phyloP scores from a whole-genome alignment of 2,329 filamentous ascomycete genomes.

The Exophiala sideris region DNA sequence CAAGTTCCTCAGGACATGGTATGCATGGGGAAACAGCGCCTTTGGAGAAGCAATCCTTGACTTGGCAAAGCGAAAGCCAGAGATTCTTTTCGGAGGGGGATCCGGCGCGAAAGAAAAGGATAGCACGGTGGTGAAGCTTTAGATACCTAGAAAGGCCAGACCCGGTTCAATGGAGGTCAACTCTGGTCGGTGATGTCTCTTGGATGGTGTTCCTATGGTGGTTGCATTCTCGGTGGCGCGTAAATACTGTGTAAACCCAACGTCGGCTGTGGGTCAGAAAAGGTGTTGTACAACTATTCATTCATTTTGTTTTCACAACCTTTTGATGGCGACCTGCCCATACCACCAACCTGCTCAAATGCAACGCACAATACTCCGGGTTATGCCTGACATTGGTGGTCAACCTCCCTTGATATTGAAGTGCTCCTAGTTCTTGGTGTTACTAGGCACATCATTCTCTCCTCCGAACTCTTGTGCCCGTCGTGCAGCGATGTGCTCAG shows the following conservation, averaged over 20 bases:
- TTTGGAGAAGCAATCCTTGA: constrained; percentile 52
- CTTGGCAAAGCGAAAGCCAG: constrained; percentile 3
- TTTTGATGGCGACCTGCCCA: neutral
- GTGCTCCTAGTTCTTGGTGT: constrained; percentile 13
- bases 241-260: no score
- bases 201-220: no score
- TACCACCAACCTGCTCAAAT: neutral
- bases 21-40: constrained; percentile 95
- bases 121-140: neutral
- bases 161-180: neutral
- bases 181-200: no score
- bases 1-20: constrained; percentile 57
- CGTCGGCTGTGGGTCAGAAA: neutral
- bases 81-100: neutral
- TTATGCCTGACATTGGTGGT: neutral
- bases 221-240: no score
- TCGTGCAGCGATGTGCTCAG: constrained; percentile 20
- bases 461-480: constrained; percentile 15
- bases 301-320: neutral
- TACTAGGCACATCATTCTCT: constrained; percentile 23
- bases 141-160: neutral
- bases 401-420: neutral
- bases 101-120: neutral
- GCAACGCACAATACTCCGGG: constrained; percentile 3
- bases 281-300: neutral